phyloP scores from a whole-genome alignment of 495 filamentous ascomycete genomes.

The Paragyromitra xinjiangensis region DNA sequence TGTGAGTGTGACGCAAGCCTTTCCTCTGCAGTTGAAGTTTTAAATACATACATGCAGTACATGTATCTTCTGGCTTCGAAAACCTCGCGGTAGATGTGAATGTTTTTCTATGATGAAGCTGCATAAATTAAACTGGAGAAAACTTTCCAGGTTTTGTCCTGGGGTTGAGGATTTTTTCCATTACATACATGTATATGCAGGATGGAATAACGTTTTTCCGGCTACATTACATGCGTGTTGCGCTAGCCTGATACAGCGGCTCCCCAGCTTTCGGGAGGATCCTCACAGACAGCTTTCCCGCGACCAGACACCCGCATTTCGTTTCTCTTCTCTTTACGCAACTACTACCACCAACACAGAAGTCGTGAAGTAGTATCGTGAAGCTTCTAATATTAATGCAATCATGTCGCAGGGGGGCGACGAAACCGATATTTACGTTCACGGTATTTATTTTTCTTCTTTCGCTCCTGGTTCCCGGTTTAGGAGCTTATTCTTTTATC shows the following conservation, averaged over 20 bases:
- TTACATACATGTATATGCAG: no score
- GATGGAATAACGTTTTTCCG: conserved; percentile 35
- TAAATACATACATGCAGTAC: no score
- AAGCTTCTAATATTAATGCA: neutral
- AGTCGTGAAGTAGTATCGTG: neutral
- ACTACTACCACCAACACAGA: neutral
- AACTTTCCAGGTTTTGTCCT: no score
- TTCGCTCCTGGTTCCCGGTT: neutral
- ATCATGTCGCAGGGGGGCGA: conserved; percentile 7
- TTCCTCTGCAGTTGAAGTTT: no score
- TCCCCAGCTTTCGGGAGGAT: conserved; percentile 11
- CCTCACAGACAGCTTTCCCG: neutral
- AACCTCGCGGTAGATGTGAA: no score
- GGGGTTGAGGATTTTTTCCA: no score
- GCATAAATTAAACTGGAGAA: no score
- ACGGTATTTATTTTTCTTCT: conserved; percentile 9
- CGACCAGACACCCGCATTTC: neutral
- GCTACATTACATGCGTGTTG: neutral
- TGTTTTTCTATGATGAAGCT: no score
- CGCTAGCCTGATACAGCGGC: neutral
- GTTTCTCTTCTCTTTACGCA: neutral
- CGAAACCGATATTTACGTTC: neutral
- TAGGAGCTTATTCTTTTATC: conserved; percentile 3
- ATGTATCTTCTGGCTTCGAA: no score
- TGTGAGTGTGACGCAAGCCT: no score